phyloP scores from a whole-genome alignment of 768 basidiomycete genomes.

The Auricularia auricula-judae region DNA sequence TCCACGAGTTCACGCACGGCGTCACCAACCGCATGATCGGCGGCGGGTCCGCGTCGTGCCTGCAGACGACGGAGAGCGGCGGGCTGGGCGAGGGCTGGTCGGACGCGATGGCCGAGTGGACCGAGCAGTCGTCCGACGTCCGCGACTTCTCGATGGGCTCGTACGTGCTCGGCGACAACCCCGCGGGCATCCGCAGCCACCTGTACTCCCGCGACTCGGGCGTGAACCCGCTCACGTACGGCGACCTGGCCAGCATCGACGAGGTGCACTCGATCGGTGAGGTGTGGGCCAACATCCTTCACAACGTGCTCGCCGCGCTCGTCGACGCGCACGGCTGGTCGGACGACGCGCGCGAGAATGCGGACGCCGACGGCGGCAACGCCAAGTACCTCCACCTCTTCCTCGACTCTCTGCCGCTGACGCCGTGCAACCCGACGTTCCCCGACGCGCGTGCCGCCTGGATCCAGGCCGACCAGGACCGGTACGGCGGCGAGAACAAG shows the following conservation, averaged over 20 bases:
- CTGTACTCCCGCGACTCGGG: neutral
- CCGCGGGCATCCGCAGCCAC: conserved; percentile 40
- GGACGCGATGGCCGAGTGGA: conserved; percentile 9
- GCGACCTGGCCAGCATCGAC: neutral
- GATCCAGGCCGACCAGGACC: conserved; percentile 34
- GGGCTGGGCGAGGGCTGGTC: conserved; percentile 67
- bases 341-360: neutral
- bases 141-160: conserved; percentile 30
- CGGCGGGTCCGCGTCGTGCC: conserved; percentile 42
- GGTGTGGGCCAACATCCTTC: conserved; percentile 2
- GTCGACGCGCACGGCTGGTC: conserved; percentile 6
- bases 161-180: conserved; percentile 37
- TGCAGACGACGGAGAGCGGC: conserved; percentile 51
- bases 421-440: conserved; percentile 9
- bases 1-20: conserved; percentile 39
- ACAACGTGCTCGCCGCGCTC: conserved; percentile 9
- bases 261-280: conserved; percentile 9
- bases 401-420: conserved; percentile 6
- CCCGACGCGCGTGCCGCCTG: conserved; percentile 2
- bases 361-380: conserved; percentile 5
- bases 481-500: conserved; percentile 32
- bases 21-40: conserved; percentile 39
- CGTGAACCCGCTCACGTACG: conserved; percentile 19
- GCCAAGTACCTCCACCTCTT: conserved; percentile 6
- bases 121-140: conserved; percentile 28